Evolutionary conservation across 2,329 filamentous ascomycete species (phyloP).

Genomic region (Cercospora nicotianae): DNA sequence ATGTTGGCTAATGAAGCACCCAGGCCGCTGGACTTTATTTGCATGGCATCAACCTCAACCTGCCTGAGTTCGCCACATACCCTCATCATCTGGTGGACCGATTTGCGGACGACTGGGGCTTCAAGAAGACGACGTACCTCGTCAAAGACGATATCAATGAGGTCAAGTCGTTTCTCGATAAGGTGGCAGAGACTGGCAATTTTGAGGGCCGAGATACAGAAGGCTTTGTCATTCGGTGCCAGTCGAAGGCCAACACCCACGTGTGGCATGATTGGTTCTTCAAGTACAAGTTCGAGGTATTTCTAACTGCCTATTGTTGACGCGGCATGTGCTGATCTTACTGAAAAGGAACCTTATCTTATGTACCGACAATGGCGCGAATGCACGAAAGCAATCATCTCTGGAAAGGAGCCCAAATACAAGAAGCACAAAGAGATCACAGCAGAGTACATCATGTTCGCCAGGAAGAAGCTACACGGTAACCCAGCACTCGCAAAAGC

Average conservation of each 20-base stretch:
- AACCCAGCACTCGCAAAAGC: conserved; percentile 66
- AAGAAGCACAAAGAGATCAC: conserved; percentile 90
- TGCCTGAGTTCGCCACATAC: conserved; percentile 89
- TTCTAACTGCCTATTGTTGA: neutral
- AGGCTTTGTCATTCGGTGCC: conserved; percentile 91
- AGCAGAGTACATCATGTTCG: conserved; percentile 84
- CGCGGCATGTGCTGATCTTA: neutral
- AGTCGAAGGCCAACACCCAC: conserved; percentile 53
- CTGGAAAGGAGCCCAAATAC: conserved; percentile 69
- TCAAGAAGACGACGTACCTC: conserved; percentile 81
- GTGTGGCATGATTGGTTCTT: conserved; percentile 95
- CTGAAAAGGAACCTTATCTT: conserved; percentile 73
- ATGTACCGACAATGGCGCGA: conserved; percentile 99
- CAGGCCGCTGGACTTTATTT: conserved; percentile 81
- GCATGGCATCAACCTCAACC: conserved; percentile 92
- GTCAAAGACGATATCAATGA: conserved; percentile 71
- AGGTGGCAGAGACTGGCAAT: conserved; percentile 81
- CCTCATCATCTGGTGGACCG: conserved; percentile 77
- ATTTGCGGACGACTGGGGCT: conserved; percentile 91
- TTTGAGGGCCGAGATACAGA: conserved; percentile 92
- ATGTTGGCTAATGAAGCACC: neutral
- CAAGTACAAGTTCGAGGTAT: conserved; percentile 93
- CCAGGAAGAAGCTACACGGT: conserved; percentile 67
- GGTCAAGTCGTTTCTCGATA: conserved; percentile 79
- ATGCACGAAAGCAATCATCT: conserved; percentile 86